Percentiles rank a stretch among this genome's conserved stretches.
phyloP scores from a whole-genome alignment of 352 stramenopile genomes.

The Pythium sp. region DNA sequence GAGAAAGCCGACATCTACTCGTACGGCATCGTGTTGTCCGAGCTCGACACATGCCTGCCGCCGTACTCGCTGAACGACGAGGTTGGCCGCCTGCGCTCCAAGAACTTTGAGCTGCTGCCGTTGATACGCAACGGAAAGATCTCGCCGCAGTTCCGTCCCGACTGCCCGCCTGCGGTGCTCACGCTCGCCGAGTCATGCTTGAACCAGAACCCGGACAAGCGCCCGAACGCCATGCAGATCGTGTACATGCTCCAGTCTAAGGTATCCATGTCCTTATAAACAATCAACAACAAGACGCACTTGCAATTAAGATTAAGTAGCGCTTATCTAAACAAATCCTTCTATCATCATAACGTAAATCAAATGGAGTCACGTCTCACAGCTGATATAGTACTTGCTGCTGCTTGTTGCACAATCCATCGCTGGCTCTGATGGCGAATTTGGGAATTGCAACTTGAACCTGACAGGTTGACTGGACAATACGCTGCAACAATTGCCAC shows the following conservation, averaged over 20 bases:
- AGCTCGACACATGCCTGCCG: conserved; percentile 55
- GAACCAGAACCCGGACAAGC: conserved; percentile 26
- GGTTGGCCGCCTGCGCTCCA: conserved; percentile 34
- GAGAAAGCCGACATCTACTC: conserved; percentile 67
- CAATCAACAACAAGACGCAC: not conserved
- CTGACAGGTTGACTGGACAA: not conserved
- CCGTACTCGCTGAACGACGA: conserved; percentile 56
- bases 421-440: not conserved
- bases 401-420: not conserved
- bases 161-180: conserved; percentile 34
- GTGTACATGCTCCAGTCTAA: conserved; percentile 44
- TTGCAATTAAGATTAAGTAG: not conserved
- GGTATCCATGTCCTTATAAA: conserved; percentile 19
- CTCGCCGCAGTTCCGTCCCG: conserved; percentile 31
- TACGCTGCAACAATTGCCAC: not conserved
- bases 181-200: conserved; percentile 37
- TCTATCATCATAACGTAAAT: not conserved
- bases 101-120: conserved; percentile 57
- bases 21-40: conserved; percentile 57
- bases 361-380: not conserved
- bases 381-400: not conserved
- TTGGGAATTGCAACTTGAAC: not conserved
- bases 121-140: conserved; percentile 45
- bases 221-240: conserved; percentile 50
- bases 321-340: not conserved